These are phyloP conservation scores for Leccinum boreale DNA, from an alignment of 768 basidiomycete genomes.

Conservation along the genomic window DNA sequence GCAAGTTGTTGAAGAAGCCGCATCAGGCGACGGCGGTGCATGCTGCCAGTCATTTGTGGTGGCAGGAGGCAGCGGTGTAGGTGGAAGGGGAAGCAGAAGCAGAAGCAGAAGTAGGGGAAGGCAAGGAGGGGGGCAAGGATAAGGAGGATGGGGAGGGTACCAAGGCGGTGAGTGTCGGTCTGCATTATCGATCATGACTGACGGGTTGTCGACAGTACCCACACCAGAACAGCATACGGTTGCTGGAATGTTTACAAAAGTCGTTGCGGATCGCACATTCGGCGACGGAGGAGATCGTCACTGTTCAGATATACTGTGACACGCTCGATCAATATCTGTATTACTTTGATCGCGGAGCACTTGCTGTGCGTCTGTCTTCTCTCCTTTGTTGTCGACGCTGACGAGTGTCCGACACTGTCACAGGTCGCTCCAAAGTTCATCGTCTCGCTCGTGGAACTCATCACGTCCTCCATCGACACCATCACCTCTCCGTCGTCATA, in stretches of 20 bases:
- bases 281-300: too few relatives aligned
- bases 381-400: too few relatives aligned
- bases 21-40: constrained; percentile 96
- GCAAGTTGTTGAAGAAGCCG: constrained; percentile 92
- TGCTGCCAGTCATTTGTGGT: constrained; percentile 97
- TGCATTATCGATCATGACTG: neutral
- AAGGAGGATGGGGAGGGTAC: constrained; percentile 39
- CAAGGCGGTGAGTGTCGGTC: neutral
- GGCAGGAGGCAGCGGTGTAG: constrained; percentile 68
- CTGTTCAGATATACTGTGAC: too few relatives aligned
- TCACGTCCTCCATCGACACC: too few relatives aligned
- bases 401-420: too few relatives aligned
- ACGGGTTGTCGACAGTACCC: neutral
- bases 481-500: too few relatives aligned
- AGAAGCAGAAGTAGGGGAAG: constrained; percentile 13
- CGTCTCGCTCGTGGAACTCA: too few relatives aligned
- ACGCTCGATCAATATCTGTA: too few relatives aligned
- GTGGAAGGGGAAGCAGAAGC: constrained; percentile 29
- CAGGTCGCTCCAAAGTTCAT: too few relatives aligned
- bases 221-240: neutral
- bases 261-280: neutral
- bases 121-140: constrained; percentile 22
- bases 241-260: too few relatives aligned
- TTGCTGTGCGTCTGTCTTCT: too few relatives aligned
- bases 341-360: too few relatives aligned